Conservation (phyloP, 768 basidiomycete genomes). For the Tylopilus felleus region DNA sequence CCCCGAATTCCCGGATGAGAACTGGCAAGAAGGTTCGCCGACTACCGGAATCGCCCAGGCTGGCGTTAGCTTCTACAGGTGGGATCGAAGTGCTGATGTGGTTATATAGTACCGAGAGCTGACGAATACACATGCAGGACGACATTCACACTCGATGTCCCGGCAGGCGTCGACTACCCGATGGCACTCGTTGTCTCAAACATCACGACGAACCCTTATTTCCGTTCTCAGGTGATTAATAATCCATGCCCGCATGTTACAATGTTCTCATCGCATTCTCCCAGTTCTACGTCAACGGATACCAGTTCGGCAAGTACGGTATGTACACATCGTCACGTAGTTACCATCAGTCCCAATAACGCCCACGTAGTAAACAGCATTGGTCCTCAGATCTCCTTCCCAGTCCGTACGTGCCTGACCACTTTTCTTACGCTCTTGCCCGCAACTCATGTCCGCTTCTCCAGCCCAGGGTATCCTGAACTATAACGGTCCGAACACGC, state of each 20-base stretch:
- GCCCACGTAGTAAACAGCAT: slow-evolving; percentile 21
- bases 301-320: slow-evolving; percentile 29
- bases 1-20: slow-evolving; percentile 49
- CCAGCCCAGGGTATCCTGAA: slow-evolving; percentile 50
- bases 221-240: slow-evolving; percentile 32
- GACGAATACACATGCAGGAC: slow-evolving; percentile 14
- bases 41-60: slow-evolving; percentile 39
- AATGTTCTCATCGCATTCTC: neutral
- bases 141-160: slow-evolving; percentile 42
- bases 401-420: slow-evolving; percentile 21
- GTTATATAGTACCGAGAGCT: neutral
- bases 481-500: slow-evolving; percentile 45
- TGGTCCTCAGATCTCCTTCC: slow-evolving; percentile 24
- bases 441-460: slow-evolving; percentile 5
- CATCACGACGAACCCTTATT: slow-evolving; percentile 41
- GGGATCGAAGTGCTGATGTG: neutral
- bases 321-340: neutral
- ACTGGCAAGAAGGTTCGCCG: slow-evolving; percentile 43
- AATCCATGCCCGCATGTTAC: neutral
- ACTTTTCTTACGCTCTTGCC: neutral
- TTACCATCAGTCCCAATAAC: neutral
- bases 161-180: slow-evolving; percentile 47
- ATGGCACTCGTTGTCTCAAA: slow-evolving; percentile 44
- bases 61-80: slow-evolving; percentile 51
- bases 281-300: slow-evolving; percentile 27